phyloP scores from a whole-genome alignment of 1,284 basidiomycete genomes.

The Microbotryum lychnidis-dioicae region DNA sequence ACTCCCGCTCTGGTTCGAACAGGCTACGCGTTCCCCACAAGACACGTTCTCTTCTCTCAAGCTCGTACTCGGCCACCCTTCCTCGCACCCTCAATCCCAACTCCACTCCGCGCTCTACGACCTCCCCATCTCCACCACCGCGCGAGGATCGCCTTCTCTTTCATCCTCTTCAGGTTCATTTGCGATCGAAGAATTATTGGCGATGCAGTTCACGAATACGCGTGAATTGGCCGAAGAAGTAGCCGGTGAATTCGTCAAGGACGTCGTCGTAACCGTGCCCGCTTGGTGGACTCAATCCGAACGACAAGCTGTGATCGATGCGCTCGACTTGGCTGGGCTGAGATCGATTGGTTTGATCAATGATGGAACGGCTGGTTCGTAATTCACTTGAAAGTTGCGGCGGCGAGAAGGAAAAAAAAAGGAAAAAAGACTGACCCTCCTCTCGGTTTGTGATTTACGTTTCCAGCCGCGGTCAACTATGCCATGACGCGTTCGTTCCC shows the following conservation, averaged over 20 bases:
- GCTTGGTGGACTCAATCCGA: conserved; percentile 78
- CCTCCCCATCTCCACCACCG: conserved; percentile 52
- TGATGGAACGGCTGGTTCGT: conserved; percentile 68
- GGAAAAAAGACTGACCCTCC: background rate
- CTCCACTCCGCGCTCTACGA: conserved; percentile 55
- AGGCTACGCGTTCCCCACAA: conserved; percentile 79
- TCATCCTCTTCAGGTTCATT: conserved; percentile 41
- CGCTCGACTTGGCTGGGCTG: conserved; percentile 81
- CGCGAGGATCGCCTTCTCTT: conserved; percentile 54
- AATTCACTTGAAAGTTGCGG: too few relatives aligned
- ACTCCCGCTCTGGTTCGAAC: background rate
- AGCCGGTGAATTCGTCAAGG: conserved; percentile 64
- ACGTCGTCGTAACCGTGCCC: conserved; percentile 74
- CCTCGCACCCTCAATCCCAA: conserved; percentile 51
- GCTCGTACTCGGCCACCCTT: conserved; percentile 68
- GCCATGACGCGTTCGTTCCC: conserved; percentile 89
- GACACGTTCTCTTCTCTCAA: conserved; percentile 85
- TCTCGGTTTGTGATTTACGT: too few relatives aligned
- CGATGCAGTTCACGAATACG: conserved; percentile 87
- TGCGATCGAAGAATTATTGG: conserved; percentile 78
- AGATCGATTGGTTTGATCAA: conserved; percentile 75
- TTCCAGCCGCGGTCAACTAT: conserved; percentile 74
- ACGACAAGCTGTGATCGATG: conserved; percentile 80
- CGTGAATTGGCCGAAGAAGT: conserved; percentile 74
- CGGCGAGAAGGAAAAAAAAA: background rate